Base-by-base conservation (phyloP, 352 stramenopile species). In the Aphanomyces cochlioides region DNA sequence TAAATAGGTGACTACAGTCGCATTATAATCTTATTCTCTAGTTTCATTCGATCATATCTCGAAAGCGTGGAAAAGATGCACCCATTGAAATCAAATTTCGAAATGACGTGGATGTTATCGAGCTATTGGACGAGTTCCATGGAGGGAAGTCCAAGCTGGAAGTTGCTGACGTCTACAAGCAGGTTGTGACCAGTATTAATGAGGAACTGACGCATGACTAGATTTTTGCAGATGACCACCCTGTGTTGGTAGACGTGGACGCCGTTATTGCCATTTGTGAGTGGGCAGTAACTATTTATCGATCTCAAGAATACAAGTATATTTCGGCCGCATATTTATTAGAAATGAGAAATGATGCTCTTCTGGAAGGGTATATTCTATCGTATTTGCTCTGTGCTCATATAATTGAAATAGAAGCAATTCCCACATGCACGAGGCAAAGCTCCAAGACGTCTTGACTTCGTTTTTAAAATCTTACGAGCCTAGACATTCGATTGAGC, bases 211-310 rank as follows among this genome's bases (percentile, higher is more conserved):
- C n/a, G 28, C 28, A 2, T 28, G 28, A 28, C n/a, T 54, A 70
- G 64, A 70, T 70, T n/a, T 70, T 70, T 47, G 43, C 47, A 6
- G 64, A 70, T 36, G 47, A 70, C 6, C n/a, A 8, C 50, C 41
- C 47, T 3, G 38, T 45, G 48, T 84, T 82, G n/a, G 77, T 93
- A 6, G 86, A 95, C 65, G 73, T 89, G 13, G 75, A 85, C 36
- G 82, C 79, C 7, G 65, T 95, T 45, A 87, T 91, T 47, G 73
- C 92, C 5, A 77, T 95, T 2, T 93, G 85, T 38, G 87, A 95
- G 56, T 95, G 87, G 87, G 83, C 85, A 15, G 82, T 95, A 21
- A 91, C 85, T 17, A 88, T 80, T 40, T 85, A 95, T 53, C 80
- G 87, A 28, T 85, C 87, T 7, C 79, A 84, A 19, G 87, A 95